phyloP scores from a whole-genome alignment of 345 rosid genomes.

The Linum lewisii region DNA sequence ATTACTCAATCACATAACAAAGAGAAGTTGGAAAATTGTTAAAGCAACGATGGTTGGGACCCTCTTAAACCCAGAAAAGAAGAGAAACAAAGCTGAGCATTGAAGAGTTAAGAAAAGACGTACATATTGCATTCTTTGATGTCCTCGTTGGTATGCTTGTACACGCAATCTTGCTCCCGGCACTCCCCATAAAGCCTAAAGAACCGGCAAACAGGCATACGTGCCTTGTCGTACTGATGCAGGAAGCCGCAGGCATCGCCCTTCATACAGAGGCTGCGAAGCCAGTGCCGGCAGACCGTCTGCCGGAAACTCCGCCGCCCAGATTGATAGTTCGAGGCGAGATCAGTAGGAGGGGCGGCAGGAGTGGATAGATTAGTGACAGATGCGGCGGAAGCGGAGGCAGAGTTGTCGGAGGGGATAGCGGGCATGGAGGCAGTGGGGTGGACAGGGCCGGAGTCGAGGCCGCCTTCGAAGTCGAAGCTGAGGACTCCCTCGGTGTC shows the following conservation, averaged over 20 bases:
- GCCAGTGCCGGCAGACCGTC: constrained; percentile 99
- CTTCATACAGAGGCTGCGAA: constrained; percentile 95
- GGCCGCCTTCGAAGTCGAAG: constrained; percentile 98
- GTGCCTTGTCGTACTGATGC: constrained; percentile 91
- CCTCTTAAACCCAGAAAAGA: neutral
- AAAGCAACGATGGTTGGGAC: too few species aligned
- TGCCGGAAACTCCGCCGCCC: constrained; percentile 92
- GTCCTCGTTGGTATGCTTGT: constrained; percentile 93
- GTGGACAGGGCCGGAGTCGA: constrained; percentile 48
- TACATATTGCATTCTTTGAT: constrained; percentile 99
- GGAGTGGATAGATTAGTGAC: constrained; percentile 15
- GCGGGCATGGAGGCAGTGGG: constrained; percentile 53
- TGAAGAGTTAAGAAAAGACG: constrained; percentile 7
- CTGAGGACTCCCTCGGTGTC: constrained; percentile 84
- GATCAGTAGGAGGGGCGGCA: constrained; percentile 22
- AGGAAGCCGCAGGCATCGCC: constrained; percentile 99
- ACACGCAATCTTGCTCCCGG: constrained; percentile 94
- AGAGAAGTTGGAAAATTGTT: neutral
- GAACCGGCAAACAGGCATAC: constrained; percentile 95
- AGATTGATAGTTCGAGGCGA: constrained; percentile 15
- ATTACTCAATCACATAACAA: too few species aligned
- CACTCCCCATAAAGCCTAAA: constrained; percentile 90
- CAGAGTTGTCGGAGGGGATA: constrained; percentile 31
- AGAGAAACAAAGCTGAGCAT: neutral
- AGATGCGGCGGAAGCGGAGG: constrained; percentile 5